Evolutionary conservation across 2,329 filamentous ascomycete species (phyloP).

Genomic region (Aspergillus pseudoterreus): DNA sequence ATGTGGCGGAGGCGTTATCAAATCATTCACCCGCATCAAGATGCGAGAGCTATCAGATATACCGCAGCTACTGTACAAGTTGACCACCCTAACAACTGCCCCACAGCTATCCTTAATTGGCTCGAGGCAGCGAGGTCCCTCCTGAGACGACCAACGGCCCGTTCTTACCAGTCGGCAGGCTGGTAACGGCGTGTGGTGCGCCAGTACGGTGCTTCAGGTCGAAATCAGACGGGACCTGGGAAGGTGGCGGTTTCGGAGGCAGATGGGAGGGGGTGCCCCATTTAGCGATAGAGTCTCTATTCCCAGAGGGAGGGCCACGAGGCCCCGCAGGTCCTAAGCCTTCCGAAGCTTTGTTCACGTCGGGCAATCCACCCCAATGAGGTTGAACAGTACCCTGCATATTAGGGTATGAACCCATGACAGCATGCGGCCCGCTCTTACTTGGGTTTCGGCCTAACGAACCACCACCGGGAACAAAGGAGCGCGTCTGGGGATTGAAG

Average conservation of each 20-base stretch:
- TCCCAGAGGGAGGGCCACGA: slow-evolving; percentile 19
- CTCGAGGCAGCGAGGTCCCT: slow-evolving; percentile 25
- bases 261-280: slow-evolving; percentile 50
- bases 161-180: slow-evolving; percentile 21
- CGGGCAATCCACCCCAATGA: slow-evolving; percentile 28
- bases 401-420: slow-evolving; percentile 23
- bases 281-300: slow-evolving; percentile 44
- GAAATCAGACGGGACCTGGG: slow-evolving; percentile 41
- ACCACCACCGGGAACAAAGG: slow-evolving; percentile 70
- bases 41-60: background rate
- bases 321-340: slow-evolving; percentile 8
- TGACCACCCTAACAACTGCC: background rate
- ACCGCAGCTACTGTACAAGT: background rate
- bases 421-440: slow-evolving; percentile 25
- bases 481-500: slow-evolving; percentile 92
- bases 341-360: slow-evolving; percentile 22
- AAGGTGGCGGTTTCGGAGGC: slow-evolving; percentile 49
- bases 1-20: background rate
- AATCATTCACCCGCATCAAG: background rate
- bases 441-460: slow-evolving; percentile 30
- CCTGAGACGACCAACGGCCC: slow-evolving; percentile 40
- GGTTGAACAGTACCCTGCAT: slow-evolving; percentile 21
- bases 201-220: slow-evolving; percentile 35
- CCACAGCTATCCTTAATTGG: slow-evolving; percentile 17
- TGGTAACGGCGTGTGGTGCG: slow-evolving; percentile 21